A percentile compares a stretch with the other conserved stretches of the same genome.
Evolutionary conservation across 1,139 yeast species (phyloP).

Genomic region (Pichia sp.): DNA sequence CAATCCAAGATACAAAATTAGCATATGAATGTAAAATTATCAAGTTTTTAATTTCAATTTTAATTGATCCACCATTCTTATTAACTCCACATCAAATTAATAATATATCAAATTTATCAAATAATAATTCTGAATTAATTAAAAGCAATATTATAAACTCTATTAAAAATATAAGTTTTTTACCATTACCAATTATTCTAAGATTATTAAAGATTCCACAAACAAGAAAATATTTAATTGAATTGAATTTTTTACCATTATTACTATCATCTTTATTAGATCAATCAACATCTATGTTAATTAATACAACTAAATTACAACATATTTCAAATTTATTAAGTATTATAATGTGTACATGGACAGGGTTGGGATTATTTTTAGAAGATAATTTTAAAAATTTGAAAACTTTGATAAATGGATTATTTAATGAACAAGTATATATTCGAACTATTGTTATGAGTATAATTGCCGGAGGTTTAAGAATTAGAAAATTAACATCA

Average conservation of each 20-base stretch:
- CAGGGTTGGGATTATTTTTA: conserved; percentile 68
- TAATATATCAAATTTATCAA: background rate
- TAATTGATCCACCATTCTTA: conserved; percentile 14
- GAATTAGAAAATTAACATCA: conserved; percentile 50
- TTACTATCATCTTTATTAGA: conserved; percentile 65
- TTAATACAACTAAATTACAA: conserved; percentile 50
- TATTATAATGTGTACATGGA: conserved; percentile 61
- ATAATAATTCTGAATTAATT: background rate
- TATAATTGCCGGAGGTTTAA: conserved; percentile 59
- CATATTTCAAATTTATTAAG: conserved; percentile 59
- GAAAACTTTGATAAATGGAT: conserved; percentile 53
- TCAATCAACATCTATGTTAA: conserved; percentile 17
- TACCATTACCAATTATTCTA: conserved; percentile 24
- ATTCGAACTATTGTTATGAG: conserved; percentile 66
- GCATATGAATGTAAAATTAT: conserved; percentile 9
- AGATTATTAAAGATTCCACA: conserved; percentile 56
- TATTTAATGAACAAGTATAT: conserved; percentile 49
- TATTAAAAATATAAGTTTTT: conserved; percentile 6
- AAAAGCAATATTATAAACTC: background rate
- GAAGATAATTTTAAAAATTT: conserved; percentile 53
- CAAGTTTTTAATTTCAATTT: conserved; percentile 8
- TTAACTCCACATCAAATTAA: background rate
- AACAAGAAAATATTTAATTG: conserved; percentile 50
- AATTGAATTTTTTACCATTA: conserved; percentile 59
- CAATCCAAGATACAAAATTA: conserved; percentile 5